Evolutionary conservation across 1,284 basidiomycete species (phyloP).

Genomic region (Dichomitus squalens): DNA sequence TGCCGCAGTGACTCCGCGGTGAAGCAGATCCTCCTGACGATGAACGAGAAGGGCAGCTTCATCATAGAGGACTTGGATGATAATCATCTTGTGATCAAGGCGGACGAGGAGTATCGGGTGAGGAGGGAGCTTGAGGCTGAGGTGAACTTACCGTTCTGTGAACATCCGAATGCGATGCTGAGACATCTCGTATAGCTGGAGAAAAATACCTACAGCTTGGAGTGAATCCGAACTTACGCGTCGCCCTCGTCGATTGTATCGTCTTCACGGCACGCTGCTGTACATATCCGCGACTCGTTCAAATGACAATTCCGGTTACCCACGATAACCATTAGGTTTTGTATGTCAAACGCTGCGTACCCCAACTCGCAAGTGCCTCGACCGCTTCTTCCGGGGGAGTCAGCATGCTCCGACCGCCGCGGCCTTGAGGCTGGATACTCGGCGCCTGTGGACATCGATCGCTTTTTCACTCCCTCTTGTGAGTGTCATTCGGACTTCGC

Average conservation of each 20-base stretch:
- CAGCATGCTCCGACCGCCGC: no score
- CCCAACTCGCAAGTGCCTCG: no score
- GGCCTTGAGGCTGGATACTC: no score
- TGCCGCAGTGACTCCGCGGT: conserved; percentile 88
- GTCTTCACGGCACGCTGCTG: neutral
- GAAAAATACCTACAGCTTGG: conserved; percentile 47
- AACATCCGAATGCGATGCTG: neutral
- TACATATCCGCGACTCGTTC: neutral
- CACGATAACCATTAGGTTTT: neutral
- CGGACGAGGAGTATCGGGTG: conserved; percentile 78
- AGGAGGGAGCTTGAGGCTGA: conserved; percentile 74
- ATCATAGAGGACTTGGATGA: conserved; percentile 65
- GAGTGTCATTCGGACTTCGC: neutral
- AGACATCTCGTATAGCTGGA: conserved; percentile 28
- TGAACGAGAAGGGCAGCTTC: conserved; percentile 76
- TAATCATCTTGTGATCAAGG: conserved; percentile 80
- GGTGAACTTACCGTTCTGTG: conserved; percentile 44
- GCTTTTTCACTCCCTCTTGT: neutral
- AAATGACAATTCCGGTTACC: neutral
- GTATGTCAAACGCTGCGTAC: no score
- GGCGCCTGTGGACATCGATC: neutral
- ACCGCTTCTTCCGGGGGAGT: no score
- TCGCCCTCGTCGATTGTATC: no score
- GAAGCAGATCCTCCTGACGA: conserved; percentile 83
- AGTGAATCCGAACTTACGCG: conserved; percentile 17